Evolutionary conservation across 2,329 filamentous ascomycete genomes (phyloP).

Genomic region (Apiospora hydei): DNA sequence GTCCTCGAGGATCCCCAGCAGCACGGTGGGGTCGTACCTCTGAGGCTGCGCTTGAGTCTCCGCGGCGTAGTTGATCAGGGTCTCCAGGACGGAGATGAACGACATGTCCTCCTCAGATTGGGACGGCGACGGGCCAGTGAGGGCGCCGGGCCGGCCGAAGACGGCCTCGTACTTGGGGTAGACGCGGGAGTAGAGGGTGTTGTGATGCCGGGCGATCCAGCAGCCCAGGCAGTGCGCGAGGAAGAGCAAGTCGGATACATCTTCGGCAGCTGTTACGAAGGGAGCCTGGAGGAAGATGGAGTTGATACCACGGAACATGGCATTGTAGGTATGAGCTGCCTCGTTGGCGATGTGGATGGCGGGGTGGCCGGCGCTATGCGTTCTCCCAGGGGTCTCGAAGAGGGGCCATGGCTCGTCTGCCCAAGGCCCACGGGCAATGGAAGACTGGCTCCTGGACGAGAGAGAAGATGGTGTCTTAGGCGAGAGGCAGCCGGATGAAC

Average conservation of each 20-base stretch:
- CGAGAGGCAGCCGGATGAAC: not conserved
- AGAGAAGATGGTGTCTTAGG: not conserved
- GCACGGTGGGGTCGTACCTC: slow-evolving; percentile 28
- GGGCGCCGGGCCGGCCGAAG: slow-evolving; percentile 34
- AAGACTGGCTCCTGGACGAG: not conserved
- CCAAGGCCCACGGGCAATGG: slow-evolving; percentile 35
- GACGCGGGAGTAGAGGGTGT: slow-evolving; percentile 39
- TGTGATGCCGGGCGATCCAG: slow-evolving; percentile 43
- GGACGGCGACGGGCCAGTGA: slow-evolving; percentile 26
- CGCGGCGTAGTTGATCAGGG: slow-evolving; percentile 29
- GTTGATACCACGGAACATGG: slow-evolving; percentile 46
- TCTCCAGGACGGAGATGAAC: slow-evolving; percentile 25
- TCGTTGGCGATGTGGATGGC: slow-evolving; percentile 43
- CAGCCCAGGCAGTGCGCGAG: slow-evolving; percentile 41
- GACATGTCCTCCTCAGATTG: slow-evolving; percentile 31
- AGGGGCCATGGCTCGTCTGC: slow-evolving; percentile 40
- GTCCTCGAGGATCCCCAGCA: slow-evolving; percentile 29
- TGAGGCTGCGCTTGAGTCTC: slow-evolving; percentile 27
- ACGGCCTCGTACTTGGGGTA: slow-evolving; percentile 41
- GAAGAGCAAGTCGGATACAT: slow-evolving; percentile 43
- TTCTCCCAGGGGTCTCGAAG: slow-evolving; percentile 36
- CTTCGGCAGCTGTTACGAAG: slow-evolving; percentile 36
- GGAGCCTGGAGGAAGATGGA: slow-evolving; percentile 46
- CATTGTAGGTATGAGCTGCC: slow-evolving; percentile 44
- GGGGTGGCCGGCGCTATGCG: slow-evolving; percentile 34